A percentile compares a stretch with the other conserved stretches of the same genome.
Conservation (phyloP, 2,329 filamentous ascomycete genomes). For the Colletotrichum theobromicola region DNA sequence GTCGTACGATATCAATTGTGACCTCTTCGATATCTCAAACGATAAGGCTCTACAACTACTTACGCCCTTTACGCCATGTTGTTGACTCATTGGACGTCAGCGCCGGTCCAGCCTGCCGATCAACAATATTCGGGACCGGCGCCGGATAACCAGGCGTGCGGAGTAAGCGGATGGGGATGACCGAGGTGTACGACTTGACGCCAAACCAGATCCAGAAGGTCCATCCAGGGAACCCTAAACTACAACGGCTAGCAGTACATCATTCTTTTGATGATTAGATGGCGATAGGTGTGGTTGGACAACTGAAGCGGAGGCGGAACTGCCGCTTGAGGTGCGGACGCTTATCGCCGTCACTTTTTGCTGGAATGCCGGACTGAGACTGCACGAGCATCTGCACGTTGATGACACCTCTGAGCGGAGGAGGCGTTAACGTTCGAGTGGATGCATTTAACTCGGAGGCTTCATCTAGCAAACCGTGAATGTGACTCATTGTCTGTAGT, state of each 20-base stretch:
- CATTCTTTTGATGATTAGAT: background rate
- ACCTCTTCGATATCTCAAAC: background rate
- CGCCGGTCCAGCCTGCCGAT: background rate
- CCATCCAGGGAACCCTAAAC: background rate
- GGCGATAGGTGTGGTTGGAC: background rate
- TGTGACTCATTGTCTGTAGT: background rate
- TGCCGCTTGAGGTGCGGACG: background rate
- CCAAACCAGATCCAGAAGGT: background rate
- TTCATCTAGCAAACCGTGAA: background rate
- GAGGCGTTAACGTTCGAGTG: background rate
- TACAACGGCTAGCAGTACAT: background rate
- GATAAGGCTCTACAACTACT: background rate
- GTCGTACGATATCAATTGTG: background rate
- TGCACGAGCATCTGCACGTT: background rate
- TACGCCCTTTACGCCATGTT: background rate
- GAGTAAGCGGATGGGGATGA: background rate
- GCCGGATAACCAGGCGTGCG: background rate
- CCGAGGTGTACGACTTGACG: background rate
- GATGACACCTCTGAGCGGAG: background rate
- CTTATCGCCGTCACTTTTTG: background rate
- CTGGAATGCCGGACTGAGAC: background rate
- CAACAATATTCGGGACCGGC: background rate
- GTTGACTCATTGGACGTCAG: background rate
- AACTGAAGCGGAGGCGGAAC: background rate
- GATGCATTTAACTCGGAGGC: background rate